Evolutionary conservation across 2,329 filamentous ascomycete genomes (phyloP).

Genomic region (Aureobasidium sp.): DNA sequence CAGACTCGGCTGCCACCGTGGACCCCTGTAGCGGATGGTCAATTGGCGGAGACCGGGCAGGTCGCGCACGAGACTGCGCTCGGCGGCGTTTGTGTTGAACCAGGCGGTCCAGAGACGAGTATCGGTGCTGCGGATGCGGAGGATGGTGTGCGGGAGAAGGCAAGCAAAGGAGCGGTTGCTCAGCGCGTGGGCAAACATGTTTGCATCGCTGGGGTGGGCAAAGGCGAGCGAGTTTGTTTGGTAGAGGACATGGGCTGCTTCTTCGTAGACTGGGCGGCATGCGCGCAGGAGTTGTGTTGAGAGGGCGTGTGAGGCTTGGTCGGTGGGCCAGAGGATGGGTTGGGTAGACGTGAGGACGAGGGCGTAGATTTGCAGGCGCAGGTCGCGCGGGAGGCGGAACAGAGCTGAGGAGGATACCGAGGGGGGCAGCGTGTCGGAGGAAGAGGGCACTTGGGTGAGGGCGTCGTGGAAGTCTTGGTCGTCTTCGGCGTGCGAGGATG

Average conservation of each 20-base stretch:
- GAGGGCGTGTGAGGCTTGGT: constrained; percentile 15
- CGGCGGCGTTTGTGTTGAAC: constrained; percentile 23
- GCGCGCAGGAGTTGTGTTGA: constrained; percentile 25
- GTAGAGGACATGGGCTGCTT: constrained; percentile 29
- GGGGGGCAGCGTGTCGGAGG: background rate
- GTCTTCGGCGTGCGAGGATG: background rate
- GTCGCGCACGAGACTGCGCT: constrained; percentile 25
- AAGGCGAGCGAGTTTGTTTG: constrained; percentile 27
- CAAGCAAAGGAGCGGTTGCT: constrained; percentile 14
- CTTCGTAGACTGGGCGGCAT: constrained; percentile 24
- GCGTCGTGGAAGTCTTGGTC: constrained; percentile 18
- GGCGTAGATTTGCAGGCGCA: constrained; percentile 27
- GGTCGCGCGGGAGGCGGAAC: constrained; percentile 29
- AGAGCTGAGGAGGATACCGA: constrained; percentile 25
- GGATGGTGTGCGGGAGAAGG: constrained; percentile 19
- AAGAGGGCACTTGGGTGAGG: constrained; percentile 1
- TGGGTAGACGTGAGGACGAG: constrained; percentile 23
- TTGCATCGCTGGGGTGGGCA: constrained; percentile 29
- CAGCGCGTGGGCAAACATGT: constrained; percentile 29
- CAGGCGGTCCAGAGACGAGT: constrained; percentile 31
- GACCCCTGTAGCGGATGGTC: constrained; percentile 24
- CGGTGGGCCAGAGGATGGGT: constrained; percentile 24
- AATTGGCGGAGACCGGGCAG: constrained; percentile 25
- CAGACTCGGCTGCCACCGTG: constrained; percentile 22
- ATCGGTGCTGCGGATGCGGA: constrained; percentile 27